Base-by-base conservation (phyloP, 768 basidiomycete genomes). In the Mycena pura region DNA sequence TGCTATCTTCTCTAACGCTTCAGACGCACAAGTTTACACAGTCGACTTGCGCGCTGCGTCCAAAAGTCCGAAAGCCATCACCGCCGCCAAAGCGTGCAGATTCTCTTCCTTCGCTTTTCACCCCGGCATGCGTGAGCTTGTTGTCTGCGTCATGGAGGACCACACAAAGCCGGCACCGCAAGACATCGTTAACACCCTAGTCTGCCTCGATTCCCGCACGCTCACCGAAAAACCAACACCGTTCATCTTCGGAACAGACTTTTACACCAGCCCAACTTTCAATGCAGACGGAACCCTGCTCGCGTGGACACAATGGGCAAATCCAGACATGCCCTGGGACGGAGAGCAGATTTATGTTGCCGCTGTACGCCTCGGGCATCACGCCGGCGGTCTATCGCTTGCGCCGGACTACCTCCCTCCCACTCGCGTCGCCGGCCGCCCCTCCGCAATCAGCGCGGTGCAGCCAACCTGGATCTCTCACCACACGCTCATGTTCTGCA, bases 291-390 rank as follows among this genome's bases (percentile, higher is more conserved):
- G 85, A 2, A 73, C 70, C 38, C 74, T 74, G 61, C 63, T 87
- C 14, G 78, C 76, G 1, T 88, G 81, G 80, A 75, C 82, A 48
- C 74, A 82, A 51, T 86, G 86, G 86, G 76, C 73, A 54, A 84
- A 84, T 48, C 87, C 86, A 0, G 80, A 86, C 61, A 86, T 88
- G 86, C 85, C 86, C 5, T 88, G 86, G 85, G 83, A 87, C 57
- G 83, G 82, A 2, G 72, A 77, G 0, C 67, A 78, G 63, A 73
- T 87, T 48, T 74, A 74, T 59, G 64, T 83, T 25, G 82, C 78
- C 0, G 49, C 49, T 6, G 49, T 51, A 10, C 66, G 73, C 9
- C 73, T 85, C 19, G n/a, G n/a, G n/a, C n/a, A n/a, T n/a, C 39
- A 43, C 17, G 66, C 73, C 8, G 74, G 84, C 19, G 46, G 32